These are phyloP conservation scores for Trypanosoma avium DNA, from an alignment of 208 protist species.

Conservation along the genomic window DNA sequence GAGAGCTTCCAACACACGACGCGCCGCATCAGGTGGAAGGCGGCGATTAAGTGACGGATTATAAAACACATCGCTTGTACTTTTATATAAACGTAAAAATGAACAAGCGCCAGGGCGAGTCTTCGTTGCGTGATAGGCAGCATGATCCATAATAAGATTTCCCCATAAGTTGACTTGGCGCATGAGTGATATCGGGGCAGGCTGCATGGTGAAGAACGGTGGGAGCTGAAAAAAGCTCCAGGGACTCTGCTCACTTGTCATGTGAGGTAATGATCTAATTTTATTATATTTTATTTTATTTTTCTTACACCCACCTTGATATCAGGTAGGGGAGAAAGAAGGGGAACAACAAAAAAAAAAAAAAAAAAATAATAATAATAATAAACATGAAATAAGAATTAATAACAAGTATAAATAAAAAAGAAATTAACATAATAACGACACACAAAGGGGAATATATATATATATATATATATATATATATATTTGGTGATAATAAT, in stretches of 20 bases:
- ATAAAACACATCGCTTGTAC: slow-evolving; percentile 74
- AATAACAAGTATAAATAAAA: slow-evolving; percentile 11
- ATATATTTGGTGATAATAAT: no score
- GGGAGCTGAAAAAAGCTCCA: slow-evolving; percentile 83
- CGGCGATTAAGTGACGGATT: slow-evolving; percentile 65
- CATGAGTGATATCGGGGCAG: slow-evolving; percentile 49
- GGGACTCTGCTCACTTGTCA: slow-evolving; percentile 45
- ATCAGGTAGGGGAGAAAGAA: background rate
- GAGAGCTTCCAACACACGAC: slow-evolving; percentile 62
- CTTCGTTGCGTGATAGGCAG: slow-evolving; percentile 53
- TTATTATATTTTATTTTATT: background rate
- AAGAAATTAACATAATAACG: slow-evolving; percentile 6
- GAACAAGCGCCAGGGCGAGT: slow-evolving; percentile 27
- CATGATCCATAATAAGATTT: slow-evolving; percentile 75
- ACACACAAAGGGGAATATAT: slow-evolving; percentile 25
- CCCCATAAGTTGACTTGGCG: slow-evolving; percentile 66
- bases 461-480: background rate
- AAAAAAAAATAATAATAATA: slow-evolving; percentile 12
- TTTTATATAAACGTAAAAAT: slow-evolving; percentile 65
- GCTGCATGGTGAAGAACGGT: slow-evolving; percentile 86
- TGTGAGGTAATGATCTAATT: slow-evolving; percentile 1
- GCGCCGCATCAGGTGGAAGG: slow-evolving; percentile 47
- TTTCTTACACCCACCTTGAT: background rate
- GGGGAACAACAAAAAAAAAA: background rate
- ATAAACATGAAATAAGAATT: slow-evolving; percentile 24